These are phyloP conservation scores for Mycena capillaripes DNA, from an alignment of 768 basidiomycete genomes.

Conservation along the genomic window DNA sequence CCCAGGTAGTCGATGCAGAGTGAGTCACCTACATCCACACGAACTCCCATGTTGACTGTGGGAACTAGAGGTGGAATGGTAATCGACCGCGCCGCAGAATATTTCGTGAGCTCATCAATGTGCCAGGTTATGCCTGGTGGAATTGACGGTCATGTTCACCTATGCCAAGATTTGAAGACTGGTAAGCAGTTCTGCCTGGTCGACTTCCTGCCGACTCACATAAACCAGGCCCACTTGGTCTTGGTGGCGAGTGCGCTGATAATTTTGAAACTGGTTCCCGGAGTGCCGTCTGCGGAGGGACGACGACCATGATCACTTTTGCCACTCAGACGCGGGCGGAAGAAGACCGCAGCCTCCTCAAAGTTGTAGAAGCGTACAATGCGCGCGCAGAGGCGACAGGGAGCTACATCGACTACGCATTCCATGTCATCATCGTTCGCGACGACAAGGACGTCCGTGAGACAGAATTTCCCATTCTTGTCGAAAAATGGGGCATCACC, in stretches of 20 bases:
- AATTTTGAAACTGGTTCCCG: slow-evolving; percentile 15
- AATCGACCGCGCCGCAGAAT: not conserved
- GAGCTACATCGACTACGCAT: slow-evolving; percentile 21
- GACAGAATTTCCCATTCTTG: slow-evolving; percentile 13
- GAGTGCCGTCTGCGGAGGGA: slow-evolving; percentile 18
- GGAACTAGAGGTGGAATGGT: slow-evolving; percentile 15
- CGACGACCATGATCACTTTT: slow-evolving; percentile 13
- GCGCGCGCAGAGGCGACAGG: slow-evolving; percentile 13
- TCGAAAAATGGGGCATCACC: slow-evolving; percentile 20
- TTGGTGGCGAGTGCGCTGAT: slow-evolving; percentile 16
- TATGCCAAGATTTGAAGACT: slow-evolving; percentile 16
- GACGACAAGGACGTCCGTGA: slow-evolving; percentile 11
- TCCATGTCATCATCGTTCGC: slow-evolving; percentile 22
- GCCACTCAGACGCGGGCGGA: slow-evolving; percentile 10
- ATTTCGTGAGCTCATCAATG: not conserved
- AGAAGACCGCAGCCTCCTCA: slow-evolving; percentile 22
- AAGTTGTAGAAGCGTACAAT: slow-evolving; percentile 16
- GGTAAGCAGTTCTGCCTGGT: not conserved
- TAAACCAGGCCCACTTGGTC: not conserved
- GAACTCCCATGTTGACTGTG: not conserved
- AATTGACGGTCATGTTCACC: slow-evolving; percentile 8
- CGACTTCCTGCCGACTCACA: not conserved
- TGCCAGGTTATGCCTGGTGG: slow-evolving; percentile 18
- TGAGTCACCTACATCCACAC: not conserved
- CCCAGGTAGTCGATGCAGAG: slow-evolving; percentile 8